Percentiles rank a stretch among this genome's conserved stretches.
Evolutionary conservation across 345 rosid genomes (phyloP).

Genomic region (Bretschneidera sinensis): DNA sequence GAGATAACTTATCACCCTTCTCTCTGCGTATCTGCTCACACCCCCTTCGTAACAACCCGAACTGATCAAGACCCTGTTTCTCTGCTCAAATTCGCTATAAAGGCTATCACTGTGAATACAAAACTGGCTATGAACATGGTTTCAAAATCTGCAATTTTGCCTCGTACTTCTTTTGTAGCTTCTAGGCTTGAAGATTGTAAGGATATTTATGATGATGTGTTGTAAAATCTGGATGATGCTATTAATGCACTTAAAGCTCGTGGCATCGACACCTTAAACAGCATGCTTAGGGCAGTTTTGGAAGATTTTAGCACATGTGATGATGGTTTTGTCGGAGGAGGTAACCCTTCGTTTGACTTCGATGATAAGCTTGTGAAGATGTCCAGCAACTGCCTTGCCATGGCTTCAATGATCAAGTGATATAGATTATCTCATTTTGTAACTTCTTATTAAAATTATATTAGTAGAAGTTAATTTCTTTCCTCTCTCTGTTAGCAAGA

Average conservation of each 20-base stretch:
- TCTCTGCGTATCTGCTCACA: constrained; percentile 32
- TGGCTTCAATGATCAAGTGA: constrained; percentile 36
- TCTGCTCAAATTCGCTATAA: constrained; percentile 32
- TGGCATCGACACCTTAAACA: constrained; percentile 37
- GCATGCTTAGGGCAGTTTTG: constrained; percentile 45
- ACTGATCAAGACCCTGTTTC: constrained; percentile 19
- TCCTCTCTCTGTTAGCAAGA: too few species aligned
- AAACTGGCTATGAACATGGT: constrained; percentile 10
- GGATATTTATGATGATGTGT: constrained; percentile 34
- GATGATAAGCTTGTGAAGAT: constrained; percentile 29
- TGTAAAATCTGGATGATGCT: constrained; percentile 38
- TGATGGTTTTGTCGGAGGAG: constrained; percentile 31
- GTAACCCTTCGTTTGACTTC: constrained; percentile 23
- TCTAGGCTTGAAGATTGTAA: constrained; percentile 30
- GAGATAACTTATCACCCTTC: constrained; percentile 27
- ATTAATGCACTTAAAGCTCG: constrained; percentile 25
- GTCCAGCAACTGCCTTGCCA: constrained; percentile 50
- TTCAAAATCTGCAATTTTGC: neutral
- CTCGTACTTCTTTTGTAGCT: neutral
- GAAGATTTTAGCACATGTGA: constrained; percentile 40
- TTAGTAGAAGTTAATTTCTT: too few species aligned
- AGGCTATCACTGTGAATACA: constrained; percentile 24
- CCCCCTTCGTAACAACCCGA: constrained; percentile 19
- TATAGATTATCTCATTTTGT: neutral
- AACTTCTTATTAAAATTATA: too few species aligned